Percentiles rank a stretch among this genome's conserved stretches.
These are phyloP conservation scores for Uronychia binucleata DNA, from an alignment of 73 alveolate species.

Conservation along the genomic window DNA sequence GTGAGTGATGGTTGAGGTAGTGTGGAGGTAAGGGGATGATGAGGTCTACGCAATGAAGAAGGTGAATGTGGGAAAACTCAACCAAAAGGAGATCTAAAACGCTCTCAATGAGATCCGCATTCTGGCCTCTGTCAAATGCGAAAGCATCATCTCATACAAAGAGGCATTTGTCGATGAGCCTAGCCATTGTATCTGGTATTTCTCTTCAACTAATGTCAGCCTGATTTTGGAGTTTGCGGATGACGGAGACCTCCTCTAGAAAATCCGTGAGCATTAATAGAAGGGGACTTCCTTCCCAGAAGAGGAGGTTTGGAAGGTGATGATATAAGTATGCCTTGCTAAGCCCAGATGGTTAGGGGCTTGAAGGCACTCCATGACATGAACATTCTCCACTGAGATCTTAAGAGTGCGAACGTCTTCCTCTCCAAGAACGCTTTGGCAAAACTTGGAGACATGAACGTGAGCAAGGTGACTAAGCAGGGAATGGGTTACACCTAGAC, in stretches of 20 bases:
- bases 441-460: slow-evolving; percentile 80
- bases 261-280: slow-evolving; percentile 60
- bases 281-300: slow-evolving; percentile 51
- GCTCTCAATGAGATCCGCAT: slow-evolving; percentile 79
- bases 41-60: slow-evolving; percentile 66
- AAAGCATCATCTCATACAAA: slow-evolving; percentile 63
- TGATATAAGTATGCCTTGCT: slow-evolving; percentile 63
- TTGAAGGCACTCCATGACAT: slow-evolving; percentile 70
- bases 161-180: slow-evolving; percentile 73
- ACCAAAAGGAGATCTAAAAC: slow-evolving; percentile 62
- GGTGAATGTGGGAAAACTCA: slow-evolving; percentile 48
- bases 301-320: slow-evolving; percentile 72
- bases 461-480: slow-evolving; percentile 56
- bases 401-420: slow-evolving; percentile 79
- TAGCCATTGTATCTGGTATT: slow-evolving; percentile 3
- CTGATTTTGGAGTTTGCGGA: slow-evolving; percentile 81
- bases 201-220: slow-evolving; percentile 27
- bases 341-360: slow-evolving; percentile 64
- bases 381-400: slow-evolving; percentile 73
- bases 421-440: slow-evolving; percentile 64
- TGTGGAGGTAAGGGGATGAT: slow-evolving; percentile 59
- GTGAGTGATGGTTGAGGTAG: too few species aligned
- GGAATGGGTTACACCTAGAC: slow-evolving; percentile 50
- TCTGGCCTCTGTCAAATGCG: slow-evolving; percentile 69
- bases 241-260: slow-evolving; percentile 77